Percentiles rank a stretch among this genome's conserved stretches.
Evolutionary conservation across 2,329 filamentous ascomycete species (phyloP).

Genomic region (Aspergillus hiratsukae): DNA sequence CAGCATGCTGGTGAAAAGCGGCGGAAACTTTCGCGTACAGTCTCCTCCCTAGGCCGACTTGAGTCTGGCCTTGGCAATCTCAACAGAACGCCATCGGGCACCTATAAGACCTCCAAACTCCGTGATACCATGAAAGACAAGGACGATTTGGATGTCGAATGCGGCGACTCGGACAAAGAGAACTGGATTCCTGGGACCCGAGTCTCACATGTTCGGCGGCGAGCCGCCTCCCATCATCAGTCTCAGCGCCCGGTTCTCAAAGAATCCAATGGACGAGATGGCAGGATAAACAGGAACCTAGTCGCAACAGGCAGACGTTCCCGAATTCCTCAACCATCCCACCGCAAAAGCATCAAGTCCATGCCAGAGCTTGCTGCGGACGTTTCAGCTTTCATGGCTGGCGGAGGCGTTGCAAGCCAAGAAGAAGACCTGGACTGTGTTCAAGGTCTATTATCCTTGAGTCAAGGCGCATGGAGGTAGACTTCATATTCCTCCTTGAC

Average conservation of each 20-base stretch:
- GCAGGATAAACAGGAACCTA: slow-evolving; percentile 20
- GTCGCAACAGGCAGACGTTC: slow-evolving; percentile 24
- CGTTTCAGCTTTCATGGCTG: slow-evolving; percentile 70
- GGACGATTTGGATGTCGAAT: slow-evolving; percentile 44
- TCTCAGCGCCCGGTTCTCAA: slow-evolving; percentile 41
- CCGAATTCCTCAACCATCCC: slow-evolving; percentile 18
- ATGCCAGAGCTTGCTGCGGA: slow-evolving; percentile 54
- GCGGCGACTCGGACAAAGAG: slow-evolving; percentile 86
- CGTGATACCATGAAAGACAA: slow-evolving; percentile 26
- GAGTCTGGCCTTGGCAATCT: slow-evolving; percentile 42
- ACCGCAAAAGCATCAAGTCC: slow-evolving; percentile 31
- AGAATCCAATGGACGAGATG: slow-evolving; percentile 33
- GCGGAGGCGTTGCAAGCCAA: slow-evolving; percentile 54
- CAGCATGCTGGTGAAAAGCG: slow-evolving; percentile 49
- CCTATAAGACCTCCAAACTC: slow-evolving; percentile 23
- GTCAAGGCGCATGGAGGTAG: slow-evolving; percentile 83
- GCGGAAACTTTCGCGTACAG: slow-evolving; percentile 56
- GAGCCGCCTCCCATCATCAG: slow-evolving; percentile 23
- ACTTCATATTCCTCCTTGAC: neutral
- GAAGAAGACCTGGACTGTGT: slow-evolving; percentile 82
- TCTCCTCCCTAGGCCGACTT: slow-evolving; percentile 60
- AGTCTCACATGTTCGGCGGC: slow-evolving; percentile 36
- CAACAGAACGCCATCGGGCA: slow-evolving; percentile 33
- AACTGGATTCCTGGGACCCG: slow-evolving; percentile 65
- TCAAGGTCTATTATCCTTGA: slow-evolving; percentile 80